Base-by-base conservation (phyloP, 2,329 filamentous ascomycete species). In the Phialemoniopsis sp. region DNA sequence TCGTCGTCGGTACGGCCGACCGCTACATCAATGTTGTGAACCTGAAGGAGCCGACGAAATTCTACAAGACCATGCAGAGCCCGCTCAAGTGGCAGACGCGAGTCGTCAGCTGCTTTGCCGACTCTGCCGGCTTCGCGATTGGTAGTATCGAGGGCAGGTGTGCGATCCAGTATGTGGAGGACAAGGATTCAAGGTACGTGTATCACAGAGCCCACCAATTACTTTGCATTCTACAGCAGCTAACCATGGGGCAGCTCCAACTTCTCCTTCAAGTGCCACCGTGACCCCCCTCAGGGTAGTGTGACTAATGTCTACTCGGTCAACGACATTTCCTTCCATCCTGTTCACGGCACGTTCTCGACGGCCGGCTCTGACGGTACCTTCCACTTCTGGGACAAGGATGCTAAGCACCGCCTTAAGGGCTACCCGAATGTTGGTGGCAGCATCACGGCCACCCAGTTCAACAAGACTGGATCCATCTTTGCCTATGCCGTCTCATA, bases 251-350 rank as follows among this genome's bases (percentile, higher is more conserved):
- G 21, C 48, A 85, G 82, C 54, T 86, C 84, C 56, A 97, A 98
- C 71, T 98, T 98, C 73, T 95, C 89, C 32, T 98, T 98, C 81
- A 97, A 97, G 67, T 98, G 93, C 66, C 93, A 98, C 64, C 89
- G 93, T 43, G 88, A 95, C 54, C 78, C 80, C 5, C 80, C 86
- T 2, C 68, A 80, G 41, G 79, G 78, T 55, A 90, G 89, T 63
- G 70, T 85, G 48, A 88, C 87, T 53, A 93, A 91, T 57, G 93
- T 97, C 53, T 93, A 90, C 71, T 84, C 89, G 2, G 89, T 98
- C 58, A 98, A 98, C 68, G 85, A 89, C 51, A 98, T 98, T 63
- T 94, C 88, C 17, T 97, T 97, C 80, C 93, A 98, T 67, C 93
- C 93, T 2, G 76, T 87, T 12, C 90, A 96, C 64, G 93, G 93